A percentile compares a stretch with the other conserved stretches of the same genome.
Evolutionary conservation across 2,329 filamentous ascomycete species (phyloP).

Genomic region (Ascosphaera apis): DNA sequence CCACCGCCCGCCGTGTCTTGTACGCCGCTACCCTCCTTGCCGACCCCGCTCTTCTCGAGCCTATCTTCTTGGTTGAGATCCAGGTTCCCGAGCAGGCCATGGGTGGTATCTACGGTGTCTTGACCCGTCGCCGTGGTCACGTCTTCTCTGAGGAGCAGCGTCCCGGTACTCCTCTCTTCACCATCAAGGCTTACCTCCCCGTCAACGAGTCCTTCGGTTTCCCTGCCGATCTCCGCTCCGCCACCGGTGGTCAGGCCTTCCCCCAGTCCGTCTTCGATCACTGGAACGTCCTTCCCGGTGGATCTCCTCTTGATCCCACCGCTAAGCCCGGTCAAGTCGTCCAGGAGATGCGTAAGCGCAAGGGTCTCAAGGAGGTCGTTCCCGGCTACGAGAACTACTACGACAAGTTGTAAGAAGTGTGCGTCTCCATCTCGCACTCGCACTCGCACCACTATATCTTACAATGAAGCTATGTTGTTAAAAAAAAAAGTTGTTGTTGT

Average conservation of each 20-base stretch:
- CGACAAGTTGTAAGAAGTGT: constrained; percentile 73
- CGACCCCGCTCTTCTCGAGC: constrained; percentile 78
- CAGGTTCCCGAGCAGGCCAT: constrained; percentile 96
- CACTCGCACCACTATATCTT: too few species aligned
- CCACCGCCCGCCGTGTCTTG: constrained; percentile 89
- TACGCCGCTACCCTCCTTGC: constrained; percentile 84
- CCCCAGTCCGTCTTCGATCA: constrained; percentile 97
- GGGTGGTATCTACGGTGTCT: constrained; percentile 99
- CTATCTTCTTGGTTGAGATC: constrained; percentile 97
- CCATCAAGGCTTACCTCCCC: constrained; percentile 91
- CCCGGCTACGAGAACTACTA: constrained; percentile 95
- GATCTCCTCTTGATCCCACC: constrained; percentile 63
- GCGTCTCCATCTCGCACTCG: too few species aligned
- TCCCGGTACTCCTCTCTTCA: constrained; percentile 96
- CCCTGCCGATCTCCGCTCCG: constrained; percentile 85
- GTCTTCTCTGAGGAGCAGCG: constrained; percentile 98
- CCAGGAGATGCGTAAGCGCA: constrained; percentile 84
- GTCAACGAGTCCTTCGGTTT: constrained; percentile 98
- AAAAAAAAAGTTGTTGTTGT: too few species aligned
- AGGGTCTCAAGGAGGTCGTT: constrained; percentile 95
- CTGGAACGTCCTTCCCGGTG: constrained; percentile 91
- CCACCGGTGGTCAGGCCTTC: constrained; percentile 95
- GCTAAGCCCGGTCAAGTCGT: constrained; percentile 69
- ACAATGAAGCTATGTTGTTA: not conserved
- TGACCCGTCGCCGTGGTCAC: constrained; percentile 94